A percentile compares a stretch with the other conserved stretches of the same genome.
Conservation (phyloP, 2,329 filamentous ascomycete genomes). For the Hymenoscyphus scutula region DNA sequence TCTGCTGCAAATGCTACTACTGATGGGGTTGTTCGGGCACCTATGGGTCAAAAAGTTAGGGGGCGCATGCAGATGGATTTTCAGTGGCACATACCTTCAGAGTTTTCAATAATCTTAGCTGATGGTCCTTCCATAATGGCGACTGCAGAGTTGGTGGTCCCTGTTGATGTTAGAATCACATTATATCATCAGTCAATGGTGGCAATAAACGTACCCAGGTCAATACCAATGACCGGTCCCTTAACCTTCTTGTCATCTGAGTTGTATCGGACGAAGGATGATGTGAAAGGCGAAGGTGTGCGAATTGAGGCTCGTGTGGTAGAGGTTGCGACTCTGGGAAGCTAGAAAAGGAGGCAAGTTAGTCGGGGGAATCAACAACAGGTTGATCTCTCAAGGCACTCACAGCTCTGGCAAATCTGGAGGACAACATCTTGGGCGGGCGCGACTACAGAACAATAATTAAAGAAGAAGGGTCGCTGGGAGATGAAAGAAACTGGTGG, state of each 20-base stretch:
- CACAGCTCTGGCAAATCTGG: conserved; percentile 73
- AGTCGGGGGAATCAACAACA: conserved; percentile 27
- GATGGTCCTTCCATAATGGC: conserved; percentile 96
- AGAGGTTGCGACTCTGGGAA: conserved; percentile 72
- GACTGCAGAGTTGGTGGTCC: conserved; percentile 95
- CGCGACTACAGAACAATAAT: conserved; percentile 22
- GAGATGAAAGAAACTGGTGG: conserved; percentile 19
- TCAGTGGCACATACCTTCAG: conserved; percentile 65
- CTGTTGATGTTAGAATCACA: conserved; percentile 40
- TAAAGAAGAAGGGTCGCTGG: conserved; percentile 15
- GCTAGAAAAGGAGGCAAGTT: conserved; percentile 46
- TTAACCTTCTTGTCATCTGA: conserved; percentile 82
- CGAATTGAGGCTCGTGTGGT: conserved; percentile 68
- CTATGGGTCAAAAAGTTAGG: conserved; percentile 42
- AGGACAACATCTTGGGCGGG: conserved; percentile 63
- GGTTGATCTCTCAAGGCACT: conserved; percentile 40
- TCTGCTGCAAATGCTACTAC: conserved; percentile 95
- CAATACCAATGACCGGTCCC: conserved; percentile 96
- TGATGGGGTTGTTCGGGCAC: conserved; percentile 87
- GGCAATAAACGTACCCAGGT: conserved; percentile 67
- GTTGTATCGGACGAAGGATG: conserved; percentile 75
- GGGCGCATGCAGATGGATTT: conserved; percentile 13
- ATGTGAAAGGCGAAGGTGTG: conserved; percentile 67
- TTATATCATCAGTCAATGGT: neutral
- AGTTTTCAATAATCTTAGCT: conserved; percentile 96